Percentiles rank a stretch among this genome's conserved stretches.
These are phyloP conservation scores for Phycomyces blakesleeanus DNA, from an alignment of 192 early-diverging fungal species.

Conservation along the genomic window DNA sequence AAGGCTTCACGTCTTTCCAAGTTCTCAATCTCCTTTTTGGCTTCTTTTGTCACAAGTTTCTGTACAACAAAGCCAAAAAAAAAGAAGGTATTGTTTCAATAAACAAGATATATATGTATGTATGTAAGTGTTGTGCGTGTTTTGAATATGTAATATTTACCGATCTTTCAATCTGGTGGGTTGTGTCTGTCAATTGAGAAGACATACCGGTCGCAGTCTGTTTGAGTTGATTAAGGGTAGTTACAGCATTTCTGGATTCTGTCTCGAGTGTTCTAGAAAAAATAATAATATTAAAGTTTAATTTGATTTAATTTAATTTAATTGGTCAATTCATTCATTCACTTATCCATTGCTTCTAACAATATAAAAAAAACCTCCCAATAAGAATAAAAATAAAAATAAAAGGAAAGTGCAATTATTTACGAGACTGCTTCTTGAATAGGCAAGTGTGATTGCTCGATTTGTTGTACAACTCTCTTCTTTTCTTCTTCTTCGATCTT, in stretches of 20 bases:
- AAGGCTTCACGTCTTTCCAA: slow-evolving; percentile 32
- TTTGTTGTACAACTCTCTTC: slow-evolving; percentile 11
- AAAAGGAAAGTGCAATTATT: too few relatives aligned
- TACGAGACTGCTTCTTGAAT: slow-evolving; percentile 30
- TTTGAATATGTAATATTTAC: too few relatives aligned
- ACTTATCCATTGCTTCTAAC: too few relatives aligned
- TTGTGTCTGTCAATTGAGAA: not conserved
- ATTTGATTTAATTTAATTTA: too few relatives aligned
- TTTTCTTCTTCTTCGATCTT: slow-evolving; percentile 11
- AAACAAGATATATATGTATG: too few relatives aligned
- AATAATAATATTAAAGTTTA: too few relatives aligned
- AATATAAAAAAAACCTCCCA: too few relatives aligned
- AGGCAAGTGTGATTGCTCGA: slow-evolving; percentile 39
- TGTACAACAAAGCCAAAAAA: slow-evolving; percentile 9
- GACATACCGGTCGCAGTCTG: not conserved
- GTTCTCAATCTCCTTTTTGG: slow-evolving; percentile 29
- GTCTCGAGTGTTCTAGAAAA: not conserved
- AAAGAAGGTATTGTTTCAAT: too few relatives aligned
- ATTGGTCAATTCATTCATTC: too few relatives aligned
- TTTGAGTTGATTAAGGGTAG: not conserved
- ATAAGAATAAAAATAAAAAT: not conserved
- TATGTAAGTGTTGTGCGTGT: too few relatives aligned
- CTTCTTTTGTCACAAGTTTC: slow-evolving; percentile 33
- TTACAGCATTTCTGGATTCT: not conserved
- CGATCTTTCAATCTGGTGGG: too few relatives aligned